Evolutionary conservation across 2,329 filamentous ascomycete species (phyloP).

Genomic region (Chrysoporthe austroafricana): DNA sequence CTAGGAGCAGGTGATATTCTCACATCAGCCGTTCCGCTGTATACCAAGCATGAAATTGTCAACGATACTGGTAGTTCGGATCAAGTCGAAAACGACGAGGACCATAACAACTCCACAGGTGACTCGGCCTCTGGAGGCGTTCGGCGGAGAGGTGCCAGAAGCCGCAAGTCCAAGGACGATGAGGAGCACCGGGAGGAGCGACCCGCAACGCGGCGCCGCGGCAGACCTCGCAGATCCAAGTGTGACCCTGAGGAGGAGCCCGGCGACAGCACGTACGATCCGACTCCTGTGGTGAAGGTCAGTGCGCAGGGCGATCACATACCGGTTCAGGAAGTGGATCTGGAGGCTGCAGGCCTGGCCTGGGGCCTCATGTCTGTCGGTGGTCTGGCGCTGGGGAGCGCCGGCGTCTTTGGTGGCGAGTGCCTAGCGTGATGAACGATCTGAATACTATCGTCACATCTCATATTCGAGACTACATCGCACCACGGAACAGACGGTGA

Average conservation of each 20-base stretch:
- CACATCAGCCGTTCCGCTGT: constrained; percentile 40
- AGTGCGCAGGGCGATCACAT: constrained; percentile 47
- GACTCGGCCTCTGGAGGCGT: not conserved
- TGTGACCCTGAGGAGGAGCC: constrained; percentile 31
- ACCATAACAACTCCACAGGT: constrained; percentile 28
- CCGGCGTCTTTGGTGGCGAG: constrained; percentile 53
- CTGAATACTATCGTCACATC: too few species aligned
- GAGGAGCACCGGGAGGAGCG: constrained; percentile 16
- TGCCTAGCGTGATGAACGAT: constrained; percentile 38
- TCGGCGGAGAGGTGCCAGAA: not conserved
- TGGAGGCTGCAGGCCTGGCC: constrained; percentile 50
- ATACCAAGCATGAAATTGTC: constrained; percentile 23
- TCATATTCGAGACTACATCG: not conserved
- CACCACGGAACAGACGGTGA: not conserved
- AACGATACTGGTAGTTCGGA: constrained; percentile 5
- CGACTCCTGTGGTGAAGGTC: constrained; percentile 39
- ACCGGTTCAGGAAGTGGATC: constrained; percentile 46
- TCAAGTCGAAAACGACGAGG: constrained; percentile 20
- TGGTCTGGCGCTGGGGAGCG: constrained; percentile 49
- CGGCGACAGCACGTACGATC: constrained; percentile 44
- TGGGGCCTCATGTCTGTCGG: constrained; percentile 51
- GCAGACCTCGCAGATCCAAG: constrained; percentile 36
- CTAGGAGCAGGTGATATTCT: constrained; percentile 56
- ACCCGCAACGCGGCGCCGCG: constrained; percentile 31
- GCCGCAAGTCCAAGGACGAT: constrained; percentile 22